A percentile compares a stretch with the other conserved stretches of the same genome.
Evolutionary conservation across 257 asterid genomes (phyloP).

Genomic region (Solanum appendiculatum): DNA sequence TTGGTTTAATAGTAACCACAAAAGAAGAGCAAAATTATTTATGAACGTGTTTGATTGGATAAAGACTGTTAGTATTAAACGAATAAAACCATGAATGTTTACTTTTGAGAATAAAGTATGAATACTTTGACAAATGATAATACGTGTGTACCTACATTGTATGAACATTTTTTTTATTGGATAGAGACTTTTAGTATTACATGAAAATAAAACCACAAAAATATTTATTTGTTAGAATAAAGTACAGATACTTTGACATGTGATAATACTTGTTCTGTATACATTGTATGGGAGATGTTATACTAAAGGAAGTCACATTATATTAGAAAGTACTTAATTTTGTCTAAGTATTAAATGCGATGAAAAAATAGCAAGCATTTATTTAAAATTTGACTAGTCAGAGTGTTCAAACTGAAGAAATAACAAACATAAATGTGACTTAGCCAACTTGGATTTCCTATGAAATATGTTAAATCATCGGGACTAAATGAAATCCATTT

Average conservation of each 20-base stretch:
- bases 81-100: neutral
- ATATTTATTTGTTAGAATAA: neutral
- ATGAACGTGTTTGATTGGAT: neutral
- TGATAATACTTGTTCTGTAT: neutral
- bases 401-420: too few relatives aligned
- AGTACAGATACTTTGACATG: neutral
- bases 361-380: neutral
- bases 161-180: too few relatives aligned
- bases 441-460: neutral
- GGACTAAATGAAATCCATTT: neutral
- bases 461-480: neutral
- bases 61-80: neutral
- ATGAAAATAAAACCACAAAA: too few relatives aligned
- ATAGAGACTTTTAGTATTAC: too few relatives aligned
- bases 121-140: neutral
- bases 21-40: neutral
- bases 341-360: neutral
- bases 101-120: neutral
- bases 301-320: neutral
- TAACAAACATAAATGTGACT: neutral
- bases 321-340: neutral
- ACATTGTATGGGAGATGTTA: neutral
- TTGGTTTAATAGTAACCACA: neutral
- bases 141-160: too few relatives aligned
- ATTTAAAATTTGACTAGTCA: too few relatives aligned